Base-by-base conservation (phyloP, 768 basidiomycete genomes). In the Psilocybe cubensis region DNA sequence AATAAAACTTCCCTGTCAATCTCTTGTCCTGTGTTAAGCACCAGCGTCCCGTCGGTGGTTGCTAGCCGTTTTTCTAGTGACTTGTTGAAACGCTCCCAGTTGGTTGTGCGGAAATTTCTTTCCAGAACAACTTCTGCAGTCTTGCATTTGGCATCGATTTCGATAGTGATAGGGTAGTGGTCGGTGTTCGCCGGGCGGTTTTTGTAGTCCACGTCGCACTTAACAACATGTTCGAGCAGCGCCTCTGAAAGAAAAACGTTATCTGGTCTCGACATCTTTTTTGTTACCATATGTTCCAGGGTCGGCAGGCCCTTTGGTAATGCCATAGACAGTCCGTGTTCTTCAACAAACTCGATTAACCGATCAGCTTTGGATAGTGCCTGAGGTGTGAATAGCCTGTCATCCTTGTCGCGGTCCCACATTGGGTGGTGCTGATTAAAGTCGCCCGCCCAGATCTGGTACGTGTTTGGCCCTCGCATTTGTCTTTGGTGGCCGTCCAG, bases 401-500 rank as follows among this genome's bases (percentile, higher is more conserved):
- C 46, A 48, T 74, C 69, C 9, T 49, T 33, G 0, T 65, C 55
- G 4, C 70, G 56, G 20, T 80, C 77, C 78, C 79, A 80, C 9
- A 72, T 20, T 0, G 70, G 73, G 63, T 79, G 74, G 54, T 80
- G 78, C 17, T 69, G 46, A 54, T 79, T 79, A 66, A 78, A 79
- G 62, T 79, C 72, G 0, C 79, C 72, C 0, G 31, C 35, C 35
- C 4, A 12, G 35, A 8, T 12, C 11, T 14, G 7, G 6, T 12
- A 38, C n/a, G 35, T 8, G 12, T 8, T 11, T 38, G 6, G 31
- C 12, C 31, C 31, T 33, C 31, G 31, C 31, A 33, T 33, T 33
- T 33, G 7, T 12, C 12, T 6, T 12, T 33, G 6, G 12, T 33
- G 6, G 31, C 6, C 12, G 12, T 33, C 12, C 31, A 33, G 6